Evolutionary conservation across 257 asterid species (phyloP).

Genomic region (Vinca minor): DNA sequence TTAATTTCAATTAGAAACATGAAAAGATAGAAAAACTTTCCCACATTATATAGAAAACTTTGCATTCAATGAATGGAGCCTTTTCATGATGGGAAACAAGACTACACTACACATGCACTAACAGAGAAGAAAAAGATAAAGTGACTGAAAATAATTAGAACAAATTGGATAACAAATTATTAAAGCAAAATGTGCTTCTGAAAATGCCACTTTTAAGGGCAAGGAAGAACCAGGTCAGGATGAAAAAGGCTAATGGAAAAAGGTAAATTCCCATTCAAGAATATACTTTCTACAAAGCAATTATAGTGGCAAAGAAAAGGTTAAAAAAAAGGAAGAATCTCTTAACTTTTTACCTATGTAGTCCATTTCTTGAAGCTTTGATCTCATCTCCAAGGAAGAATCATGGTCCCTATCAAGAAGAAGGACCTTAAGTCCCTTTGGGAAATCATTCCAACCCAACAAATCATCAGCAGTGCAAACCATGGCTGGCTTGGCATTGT

Average conservation of each 20-base stretch:
- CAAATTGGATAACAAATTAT: neutral
- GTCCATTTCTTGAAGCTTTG: slow-evolving; percentile 38
- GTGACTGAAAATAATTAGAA: neutral
- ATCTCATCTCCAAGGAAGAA: slow-evolving; percentile 30
- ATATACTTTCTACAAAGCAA: neutral
- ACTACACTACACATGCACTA: neutral
- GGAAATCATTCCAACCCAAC: slow-evolving; percentile 45
- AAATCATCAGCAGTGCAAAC: slow-evolving; percentile 38
- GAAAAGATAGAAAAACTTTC: neutral
- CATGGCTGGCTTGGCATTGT: slow-evolving; percentile 44
- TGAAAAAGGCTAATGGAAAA: neutral
- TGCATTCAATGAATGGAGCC: neutral
- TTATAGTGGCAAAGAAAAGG: neutral
- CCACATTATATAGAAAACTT: neutral
- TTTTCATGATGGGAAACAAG: neutral
- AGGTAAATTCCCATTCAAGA: slow-evolving; percentile 5
- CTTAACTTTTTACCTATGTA: slow-evolving; percentile 29
- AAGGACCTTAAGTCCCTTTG: slow-evolving; percentile 45
- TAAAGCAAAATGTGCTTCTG: neutral
- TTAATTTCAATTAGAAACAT: neutral
- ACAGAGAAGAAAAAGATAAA: neutral
- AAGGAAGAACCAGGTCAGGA: neutral
- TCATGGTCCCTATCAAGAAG: slow-evolving; percentile 29
- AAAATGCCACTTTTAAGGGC: neutral
- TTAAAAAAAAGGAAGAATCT: neutral